Conservation (phyloP, 768 basidiomycete species). For the Albatrellus ellisii region DNA sequence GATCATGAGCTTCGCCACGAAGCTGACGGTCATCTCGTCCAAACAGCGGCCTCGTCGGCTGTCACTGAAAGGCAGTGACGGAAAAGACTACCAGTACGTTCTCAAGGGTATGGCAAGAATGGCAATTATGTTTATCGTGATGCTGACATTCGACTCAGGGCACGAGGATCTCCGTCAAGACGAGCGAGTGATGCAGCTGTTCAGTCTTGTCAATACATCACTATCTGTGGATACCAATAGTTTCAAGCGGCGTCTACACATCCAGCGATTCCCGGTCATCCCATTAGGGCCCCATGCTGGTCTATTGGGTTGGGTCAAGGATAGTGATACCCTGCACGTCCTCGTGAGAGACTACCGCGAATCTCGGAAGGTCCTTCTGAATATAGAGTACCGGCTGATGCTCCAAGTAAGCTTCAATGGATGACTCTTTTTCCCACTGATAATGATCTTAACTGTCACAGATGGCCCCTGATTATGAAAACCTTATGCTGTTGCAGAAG, state of each 20-base stretch:
- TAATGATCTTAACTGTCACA: conserved; percentile 19
- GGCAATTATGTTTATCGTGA: background rate
- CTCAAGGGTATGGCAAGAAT: conserved; percentile 78
- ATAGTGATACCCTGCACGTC: conserved; percentile 91
- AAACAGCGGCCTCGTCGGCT: conserved; percentile 93
- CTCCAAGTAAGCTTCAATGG: conserved; percentile 49
- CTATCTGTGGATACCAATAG: conserved; percentile 87
- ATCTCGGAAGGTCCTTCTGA: conserved; percentile 88
- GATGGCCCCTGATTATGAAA: conserved; percentile 99
- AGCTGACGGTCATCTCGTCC: conserved; percentile 86
- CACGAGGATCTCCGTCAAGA: conserved; percentile 99
- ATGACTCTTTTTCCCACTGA: background rate
- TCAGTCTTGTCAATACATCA: conserved; percentile 91
- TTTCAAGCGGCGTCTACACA: conserved; percentile 92
- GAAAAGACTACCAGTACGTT: conserved; percentile 81
- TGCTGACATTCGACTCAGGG: conserved; percentile 31
- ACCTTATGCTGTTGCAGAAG: conserved; percentile 87
- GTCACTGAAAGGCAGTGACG: conserved; percentile 80
- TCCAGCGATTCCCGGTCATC: conserved; percentile 85
- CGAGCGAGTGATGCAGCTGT: conserved; percentile 98
- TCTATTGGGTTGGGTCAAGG: conserved; percentile 89
- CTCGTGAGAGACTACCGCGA: conserved; percentile 95
- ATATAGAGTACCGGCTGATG: conserved; percentile 98
- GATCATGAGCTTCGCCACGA: conserved; percentile 78
- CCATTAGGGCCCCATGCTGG: conserved; percentile 95